Percentiles rank a stretch among this genome's conserved stretches.
Evolutionary conservation across 345 rosid species (phyloP).

Genomic region (Melaleuca alternifolia): DNA sequence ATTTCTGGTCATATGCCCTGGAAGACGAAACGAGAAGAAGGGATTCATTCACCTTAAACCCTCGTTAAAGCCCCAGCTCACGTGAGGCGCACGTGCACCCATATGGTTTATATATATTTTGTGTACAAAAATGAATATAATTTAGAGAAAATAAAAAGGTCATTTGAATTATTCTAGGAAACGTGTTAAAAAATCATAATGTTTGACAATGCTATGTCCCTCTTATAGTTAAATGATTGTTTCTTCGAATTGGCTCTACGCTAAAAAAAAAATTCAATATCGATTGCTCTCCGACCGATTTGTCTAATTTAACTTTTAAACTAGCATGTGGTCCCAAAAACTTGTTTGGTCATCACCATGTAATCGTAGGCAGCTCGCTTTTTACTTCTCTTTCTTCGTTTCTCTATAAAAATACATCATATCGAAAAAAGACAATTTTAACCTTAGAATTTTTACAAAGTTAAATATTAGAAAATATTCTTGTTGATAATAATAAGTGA

Average conservation of each 20-base stretch:
- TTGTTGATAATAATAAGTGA: not conserved
- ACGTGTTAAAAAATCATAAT: not conserved
- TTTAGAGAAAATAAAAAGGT: not conserved
- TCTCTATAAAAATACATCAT: not conserved
- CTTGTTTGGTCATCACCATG: no score
- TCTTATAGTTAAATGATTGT: not conserved
- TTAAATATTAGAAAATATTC: not conserved
- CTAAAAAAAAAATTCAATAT: not conserved
- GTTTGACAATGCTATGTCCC: not conserved
- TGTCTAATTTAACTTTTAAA: fast-evolving
- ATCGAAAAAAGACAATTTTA: not conserved
- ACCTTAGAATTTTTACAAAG: not conserved
- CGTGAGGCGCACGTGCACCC: not conserved
- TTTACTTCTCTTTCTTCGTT: not conserved
- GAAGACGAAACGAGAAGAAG: not conserved
- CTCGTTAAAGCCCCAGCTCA: not conserved
- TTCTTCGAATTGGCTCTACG: not conserved
- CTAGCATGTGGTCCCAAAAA: no score
- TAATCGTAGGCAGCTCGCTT: no score
- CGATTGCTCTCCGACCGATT: not conserved
- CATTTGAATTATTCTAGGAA: not conserved
- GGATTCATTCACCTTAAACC: not conserved
- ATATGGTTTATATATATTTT: no score
- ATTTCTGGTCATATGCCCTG: not conserved
- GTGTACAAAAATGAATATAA: not conserved